These are phyloP conservation scores for Apiospora aurea DNA, from an alignment of 2,329 filamentous ascomycete species.

Conservation along the genomic window DNA sequence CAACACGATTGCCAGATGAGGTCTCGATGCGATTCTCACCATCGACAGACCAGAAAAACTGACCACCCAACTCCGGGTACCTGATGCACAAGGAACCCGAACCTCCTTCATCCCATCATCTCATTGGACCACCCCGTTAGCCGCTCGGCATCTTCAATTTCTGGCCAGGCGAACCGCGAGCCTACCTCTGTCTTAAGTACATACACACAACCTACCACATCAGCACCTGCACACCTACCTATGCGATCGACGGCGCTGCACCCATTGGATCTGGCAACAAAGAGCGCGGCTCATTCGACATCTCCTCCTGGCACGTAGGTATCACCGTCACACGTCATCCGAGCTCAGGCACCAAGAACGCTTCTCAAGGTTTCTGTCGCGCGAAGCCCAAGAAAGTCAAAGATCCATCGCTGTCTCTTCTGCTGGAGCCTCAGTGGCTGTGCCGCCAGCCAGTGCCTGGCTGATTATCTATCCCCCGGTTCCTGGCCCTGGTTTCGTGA, in stretches of 20 bases:
- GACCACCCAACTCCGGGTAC: slow-evolving; percentile 17
- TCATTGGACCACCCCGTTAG: slow-evolving; percentile 13
- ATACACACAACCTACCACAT: slow-evolving; percentile 6
- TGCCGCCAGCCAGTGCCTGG: slow-evolving; percentile 14
- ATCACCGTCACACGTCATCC: slow-evolving; percentile 12
- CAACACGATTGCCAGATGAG: slow-evolving; percentile 17
- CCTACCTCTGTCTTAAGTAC: background rate
- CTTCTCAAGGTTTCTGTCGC: slow-evolving; percentile 9
- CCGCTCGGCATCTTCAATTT: background rate
- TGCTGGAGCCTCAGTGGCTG: slow-evolving; percentile 17
- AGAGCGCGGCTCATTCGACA: background rate
- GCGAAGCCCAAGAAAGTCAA: slow-evolving; percentile 21
- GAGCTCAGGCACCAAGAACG: slow-evolving; percentile 18
- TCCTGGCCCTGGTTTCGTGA: slow-evolving; percentile 2
- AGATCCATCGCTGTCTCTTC: slow-evolving; percentile 13
- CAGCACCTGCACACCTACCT: background rate
- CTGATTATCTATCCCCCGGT: slow-evolving; percentile 4
- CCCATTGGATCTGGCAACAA: slow-evolving; percentile 10
- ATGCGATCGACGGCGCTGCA: background rate
- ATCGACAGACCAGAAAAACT: slow-evolving; percentile 12
- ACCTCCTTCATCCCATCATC: slow-evolving; percentile 7
- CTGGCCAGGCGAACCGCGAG: background rate
- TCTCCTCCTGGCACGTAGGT: background rate
- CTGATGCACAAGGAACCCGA: slow-evolving; percentile 1
- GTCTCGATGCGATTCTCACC: slow-evolving; percentile 17